Evolutionary conservation across 2,329 filamentous ascomycete species (phyloP).

Genomic region (Knufia fluminis): DNA sequence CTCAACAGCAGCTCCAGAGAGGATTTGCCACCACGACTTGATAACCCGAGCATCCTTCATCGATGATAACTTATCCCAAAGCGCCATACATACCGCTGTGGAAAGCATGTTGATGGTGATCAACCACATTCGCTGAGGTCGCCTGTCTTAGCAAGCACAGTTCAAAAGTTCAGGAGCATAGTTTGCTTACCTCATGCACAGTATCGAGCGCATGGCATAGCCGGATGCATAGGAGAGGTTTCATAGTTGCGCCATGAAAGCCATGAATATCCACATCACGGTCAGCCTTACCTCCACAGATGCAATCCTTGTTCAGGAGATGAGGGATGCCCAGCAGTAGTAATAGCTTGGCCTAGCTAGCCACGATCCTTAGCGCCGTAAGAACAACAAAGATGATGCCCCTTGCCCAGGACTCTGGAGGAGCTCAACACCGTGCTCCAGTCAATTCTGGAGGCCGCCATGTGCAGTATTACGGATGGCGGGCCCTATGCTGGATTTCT

Average conservation of each 20-base stretch:
- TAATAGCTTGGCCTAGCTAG: neutral
- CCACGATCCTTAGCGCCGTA: neutral
- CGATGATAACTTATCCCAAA: neutral
- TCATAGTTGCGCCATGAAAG: neutral
- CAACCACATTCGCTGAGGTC: neutral
- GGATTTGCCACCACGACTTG: neutral
- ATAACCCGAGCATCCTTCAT: neutral
- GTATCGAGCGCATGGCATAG: neutral
- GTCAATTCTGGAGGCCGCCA: neutral
- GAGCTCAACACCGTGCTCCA: neutral
- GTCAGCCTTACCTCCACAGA: neutral
- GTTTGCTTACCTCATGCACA: neutral
- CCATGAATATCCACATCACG: neutral
- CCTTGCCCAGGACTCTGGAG: neutral
- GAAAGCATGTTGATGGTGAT: neutral
- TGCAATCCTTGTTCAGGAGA: constrained; percentile 5
- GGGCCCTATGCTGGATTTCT: neutral
- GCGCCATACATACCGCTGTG: neutral
- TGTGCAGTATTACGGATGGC: neutral
- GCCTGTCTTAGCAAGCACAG: constrained; percentile 5
- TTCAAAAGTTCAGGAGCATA: neutral
- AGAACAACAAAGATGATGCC: neutral
- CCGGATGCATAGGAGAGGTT: neutral
- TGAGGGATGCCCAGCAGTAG: neutral
- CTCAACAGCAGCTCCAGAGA: neutral